Evolutionary conservation across 371 early-diverging fungal species (phyloP), one percentile per base, ranked within the genome.

Genomic region (Parasitella parasitica): DNA sequence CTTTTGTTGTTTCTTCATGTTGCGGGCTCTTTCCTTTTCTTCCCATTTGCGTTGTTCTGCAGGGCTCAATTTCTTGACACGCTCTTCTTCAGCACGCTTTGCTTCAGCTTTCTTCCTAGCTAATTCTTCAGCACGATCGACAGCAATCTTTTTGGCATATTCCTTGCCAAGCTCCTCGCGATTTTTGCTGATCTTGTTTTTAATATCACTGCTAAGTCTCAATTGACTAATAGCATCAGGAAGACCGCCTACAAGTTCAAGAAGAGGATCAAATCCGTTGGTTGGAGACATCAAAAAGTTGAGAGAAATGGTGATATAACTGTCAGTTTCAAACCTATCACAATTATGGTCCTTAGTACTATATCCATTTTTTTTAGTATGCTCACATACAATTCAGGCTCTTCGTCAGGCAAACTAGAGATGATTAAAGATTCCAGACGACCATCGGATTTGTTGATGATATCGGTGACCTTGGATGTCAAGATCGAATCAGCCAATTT

Each of bases 21-120:
- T 79, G 63, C 81, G 81, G 59, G 76, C 78, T 54, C 84, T 77
- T 54, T 89, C 86, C 73, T 87, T 87, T 77, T 91, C 92, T 54
- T 91, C 92, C 76, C 78, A 86, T 70, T 89, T 91, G 61, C 91
- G 86, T 68, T 87, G 88, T 68, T 88, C 87, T 49, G 87, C 83
- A 34, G 89, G 85, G 37, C 72, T 73, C 62, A 78, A 24, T 66
- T 87, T 87, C 55, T 77, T 72, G 35, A 91, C 78, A 48, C 86
- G 85, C 27, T 90, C 83, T 30, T 82, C 87, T 70, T 89, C 84
- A 50, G 84, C 85, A 63, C 84, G 86, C 71, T 91, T 91, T 64
- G 86, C 87, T 41, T 85, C 85, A 11, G 78, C 82, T 63, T 83
- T 77, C 61, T 78, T 78, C 22, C 61, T 59, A 27, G 70, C 69